Percentiles rank a stretch among this genome's conserved stretches.
Evolutionary conservation across 148 eudicot species (phyloP).

Genomic region (Pharnaceum exiguum): DNA sequence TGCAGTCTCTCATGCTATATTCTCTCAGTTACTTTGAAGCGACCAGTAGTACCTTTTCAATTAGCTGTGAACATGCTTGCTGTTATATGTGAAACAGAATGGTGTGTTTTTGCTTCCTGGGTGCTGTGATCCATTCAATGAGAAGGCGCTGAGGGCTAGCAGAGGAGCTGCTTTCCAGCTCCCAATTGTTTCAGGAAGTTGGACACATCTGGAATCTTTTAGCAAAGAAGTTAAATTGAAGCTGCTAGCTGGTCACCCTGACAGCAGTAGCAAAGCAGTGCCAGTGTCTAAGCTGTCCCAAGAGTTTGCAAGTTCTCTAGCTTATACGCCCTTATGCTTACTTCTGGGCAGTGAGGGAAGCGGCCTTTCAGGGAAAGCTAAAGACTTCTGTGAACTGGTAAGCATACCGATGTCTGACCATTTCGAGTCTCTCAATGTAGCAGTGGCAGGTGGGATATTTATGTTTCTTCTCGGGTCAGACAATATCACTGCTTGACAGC

Average conservation of each 20-base stretch:
- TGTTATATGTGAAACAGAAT: constrained; percentile 22
- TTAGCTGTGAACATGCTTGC: neutral
- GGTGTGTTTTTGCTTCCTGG: constrained; percentile 82
- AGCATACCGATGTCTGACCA: constrained; percentile 75
- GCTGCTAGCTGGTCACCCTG: constrained; percentile 82
- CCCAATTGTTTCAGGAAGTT: constrained; percentile 67
- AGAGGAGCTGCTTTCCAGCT: constrained; percentile 91
- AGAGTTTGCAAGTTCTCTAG: constrained; percentile 46
- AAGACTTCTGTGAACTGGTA: constrained; percentile 49
- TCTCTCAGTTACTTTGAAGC: too few species aligned
- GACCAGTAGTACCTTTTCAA: neutral
- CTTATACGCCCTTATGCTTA: constrained; percentile 56
- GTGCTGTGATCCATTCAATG: constrained; percentile 95
- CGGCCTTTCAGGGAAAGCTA: constrained; percentile 65
- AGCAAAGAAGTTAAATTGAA: constrained; percentile 38
- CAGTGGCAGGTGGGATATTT: constrained; percentile 92
- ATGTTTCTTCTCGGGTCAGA: constrained; percentile 63
- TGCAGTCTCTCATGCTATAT: too few species aligned
- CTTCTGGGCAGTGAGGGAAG: constrained; percentile 80
- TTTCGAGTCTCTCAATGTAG: constrained; percentile 85
- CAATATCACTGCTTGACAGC: neutral
- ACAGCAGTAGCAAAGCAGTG: constrained; percentile 16
- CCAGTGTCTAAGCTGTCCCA: constrained; percentile 44
- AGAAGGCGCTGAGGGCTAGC: constrained; percentile 85
- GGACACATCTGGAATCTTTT: constrained; percentile 55